These are phyloP conservation scores for Schwanniomyces vanrijiae DNA, from an alignment of 805 yeast genomes.

Conservation along the genomic window DNA sequence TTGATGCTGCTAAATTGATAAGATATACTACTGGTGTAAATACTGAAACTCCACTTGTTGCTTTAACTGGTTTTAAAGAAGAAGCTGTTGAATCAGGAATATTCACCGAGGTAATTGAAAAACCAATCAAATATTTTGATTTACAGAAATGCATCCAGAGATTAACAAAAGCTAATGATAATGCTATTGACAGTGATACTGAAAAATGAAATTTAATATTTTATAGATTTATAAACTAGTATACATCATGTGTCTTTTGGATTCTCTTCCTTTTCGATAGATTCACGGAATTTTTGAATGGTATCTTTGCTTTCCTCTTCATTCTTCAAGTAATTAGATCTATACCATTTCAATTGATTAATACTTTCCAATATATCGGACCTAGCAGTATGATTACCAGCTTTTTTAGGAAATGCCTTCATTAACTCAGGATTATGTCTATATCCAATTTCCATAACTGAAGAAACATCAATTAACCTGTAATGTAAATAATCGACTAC, in stretches of 20 bases:
- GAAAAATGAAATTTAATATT: conserved; percentile 4
- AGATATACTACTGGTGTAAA: conserved; percentile 77
- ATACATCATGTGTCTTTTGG: background rate
- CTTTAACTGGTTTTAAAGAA: conserved; percentile 66
- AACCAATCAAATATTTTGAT: conserved; percentile 48
- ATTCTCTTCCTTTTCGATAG: background rate
- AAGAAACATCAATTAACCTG: conserved; percentile 87
- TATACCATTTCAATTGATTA: conserved; percentile 75
- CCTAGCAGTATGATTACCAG: conserved; percentile 78
- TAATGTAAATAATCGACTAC: conserved; percentile 64
- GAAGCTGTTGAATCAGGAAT: conserved; percentile 58
- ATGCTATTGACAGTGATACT: conserved; percentile 28
- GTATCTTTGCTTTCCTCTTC: conserved; percentile 14
- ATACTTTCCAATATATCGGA: conserved; percentile 90
- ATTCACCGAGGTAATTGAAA: conserved; percentile 72
- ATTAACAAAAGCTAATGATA: conserved; percentile 17
- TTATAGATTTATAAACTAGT: background rate
- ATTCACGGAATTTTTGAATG: conserved; percentile 3
- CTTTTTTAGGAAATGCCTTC: conserved; percentile 59
- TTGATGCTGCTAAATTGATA: conserved; percentile 76
- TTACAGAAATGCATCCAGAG: conserved; percentile 22
- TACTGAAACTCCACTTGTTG: conserved; percentile 72
- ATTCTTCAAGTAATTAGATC: conserved; percentile 56
- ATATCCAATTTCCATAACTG: conserved; percentile 73
- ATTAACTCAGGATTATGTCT: conserved; percentile 74